Evolutionary conservation across 2,329 filamentous ascomycete species (phyloP).

Genomic region (Chaetomium sp.): DNA sequence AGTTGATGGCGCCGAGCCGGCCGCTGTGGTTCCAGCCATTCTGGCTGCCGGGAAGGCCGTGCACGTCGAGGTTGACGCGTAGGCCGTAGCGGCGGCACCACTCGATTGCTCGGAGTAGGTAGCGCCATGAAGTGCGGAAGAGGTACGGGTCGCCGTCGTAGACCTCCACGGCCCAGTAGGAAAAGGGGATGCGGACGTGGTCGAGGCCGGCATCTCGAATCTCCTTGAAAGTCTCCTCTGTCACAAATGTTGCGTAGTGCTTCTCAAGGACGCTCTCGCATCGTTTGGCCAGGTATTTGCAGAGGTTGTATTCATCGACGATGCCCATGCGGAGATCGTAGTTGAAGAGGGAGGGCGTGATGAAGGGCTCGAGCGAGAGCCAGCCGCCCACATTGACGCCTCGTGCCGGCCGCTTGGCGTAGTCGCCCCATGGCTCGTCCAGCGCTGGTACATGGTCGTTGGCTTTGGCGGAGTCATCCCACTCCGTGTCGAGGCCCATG

Average conservation of each 20-base stretch:
- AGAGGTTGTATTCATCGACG: slow-evolving; percentile 86
- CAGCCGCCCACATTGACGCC: slow-evolving; percentile 94
- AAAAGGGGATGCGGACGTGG: slow-evolving; percentile 93
- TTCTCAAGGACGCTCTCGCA: slow-evolving; percentile 73
- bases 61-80: slow-evolving; percentile 88
- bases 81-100: slow-evolving; percentile 91
- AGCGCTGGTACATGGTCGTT: slow-evolving; percentile 81
- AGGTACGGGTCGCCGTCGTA: slow-evolving; percentile 89
- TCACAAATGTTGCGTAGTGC: slow-evolving; percentile 89
- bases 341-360: slow-evolving; percentile 87
- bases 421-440: slow-evolving; percentile 73
- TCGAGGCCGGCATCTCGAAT: slow-evolving; percentile 89
- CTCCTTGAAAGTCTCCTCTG: slow-evolving; percentile 77
- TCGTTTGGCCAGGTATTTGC: slow-evolving; percentile 67
- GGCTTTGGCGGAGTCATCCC: slow-evolving; percentile 79
- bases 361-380: slow-evolving; percentile 92
- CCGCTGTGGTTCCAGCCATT: slow-evolving; percentile 99
- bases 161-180: slow-evolving; percentile 89
- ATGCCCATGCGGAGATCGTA: slow-evolving; percentile 65
- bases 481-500: slow-evolving; percentile 83
- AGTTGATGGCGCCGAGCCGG: slow-evolving; percentile 74
- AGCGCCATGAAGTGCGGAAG: slow-evolving; percentile 85
- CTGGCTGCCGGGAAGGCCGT: slow-evolving; percentile 88
- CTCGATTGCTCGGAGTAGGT: slow-evolving; percentile 88
- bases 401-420: slow-evolving; percentile 75